Evolutionary conservation across 1,284 basidiomycete genomes (phyloP).

Genomic region (Caloboletus firmus): DNA sequence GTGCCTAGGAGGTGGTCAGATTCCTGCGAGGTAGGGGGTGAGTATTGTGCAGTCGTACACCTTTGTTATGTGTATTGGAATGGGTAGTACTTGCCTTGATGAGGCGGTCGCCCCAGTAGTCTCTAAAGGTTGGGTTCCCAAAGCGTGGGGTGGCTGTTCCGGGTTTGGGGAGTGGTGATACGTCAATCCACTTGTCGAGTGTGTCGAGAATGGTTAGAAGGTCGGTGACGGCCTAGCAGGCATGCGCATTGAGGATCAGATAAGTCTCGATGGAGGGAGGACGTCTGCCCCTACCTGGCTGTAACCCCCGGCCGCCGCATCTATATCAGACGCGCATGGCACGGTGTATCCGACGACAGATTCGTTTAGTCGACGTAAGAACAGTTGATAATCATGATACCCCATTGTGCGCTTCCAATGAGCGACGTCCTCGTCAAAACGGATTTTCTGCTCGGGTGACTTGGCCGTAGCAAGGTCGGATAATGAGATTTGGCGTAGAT

Average conservation of each 20-base stretch:
- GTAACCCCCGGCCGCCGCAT: constrained; percentile 7
- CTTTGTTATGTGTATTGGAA: background rate
- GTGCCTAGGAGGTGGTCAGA: constrained; percentile 55
- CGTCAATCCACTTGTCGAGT: constrained; percentile 79
- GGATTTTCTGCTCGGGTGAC: constrained; percentile 52
- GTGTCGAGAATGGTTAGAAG: constrained; percentile 63
- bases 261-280: background rate
- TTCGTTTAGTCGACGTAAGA: constrained; percentile 71
- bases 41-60: background rate
- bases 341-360: constrained; percentile 64
- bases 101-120: constrained; percentile 76
- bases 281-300: constrained; percentile 20
- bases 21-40: constrained; percentile 44
- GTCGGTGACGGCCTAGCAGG: constrained; percentile 45
- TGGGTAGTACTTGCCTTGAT: constrained; percentile 58
- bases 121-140: constrained; percentile 90
- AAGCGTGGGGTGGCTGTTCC: constrained; percentile 73
- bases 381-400: constrained; percentile 70
- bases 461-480: constrained; percentile 30
- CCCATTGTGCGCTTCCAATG: constrained; percentile 68
- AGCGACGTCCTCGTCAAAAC: constrained; percentile 66
- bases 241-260: constrained; percentile 15
- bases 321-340: constrained; percentile 33
- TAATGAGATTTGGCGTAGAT: constrained; percentile 46
- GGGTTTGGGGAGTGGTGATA: constrained; percentile 76